Evolutionary conservation across 1,139 yeast species (phyloP), one percentile per base, ranked within the genome.

Genomic region (Sugiyamaella neomexicana): DNA sequence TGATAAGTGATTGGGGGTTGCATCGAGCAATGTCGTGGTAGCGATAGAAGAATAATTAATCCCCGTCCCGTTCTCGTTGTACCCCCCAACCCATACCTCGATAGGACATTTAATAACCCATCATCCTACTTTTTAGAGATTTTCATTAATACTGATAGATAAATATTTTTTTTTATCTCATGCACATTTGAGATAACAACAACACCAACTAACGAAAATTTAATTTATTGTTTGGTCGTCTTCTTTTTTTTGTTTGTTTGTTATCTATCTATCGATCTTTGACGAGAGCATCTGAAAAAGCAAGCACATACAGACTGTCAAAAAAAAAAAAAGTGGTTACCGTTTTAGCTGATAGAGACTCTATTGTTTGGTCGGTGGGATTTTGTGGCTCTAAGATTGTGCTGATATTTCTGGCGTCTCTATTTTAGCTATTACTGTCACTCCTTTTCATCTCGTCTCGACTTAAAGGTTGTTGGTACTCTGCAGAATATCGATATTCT

Each of bases 151-250:
- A 17, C 37, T 1, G 37, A 42, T 42, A 42, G 10, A 29, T 29
- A 42, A 42, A 42, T 42, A 27, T 34, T 42, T 42, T 42, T n/a
- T 42, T 42, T 42, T 42, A 29, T 42, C 46, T 42, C 25, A 42
- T 42, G 46, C 46, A 29, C 46, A 27, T 27, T 29, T 29, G 13
- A 31, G 38, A 34, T 34, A 34, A 34, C 38, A 13, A 32, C 13
- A 34, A 34, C 38, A n/a, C 12, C 34, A 29, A 7, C 31, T n/a
- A 20, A 2, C 44, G 32, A 40, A 3, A 9, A 12, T 20, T 20
- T 20, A 20, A n/a, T n/a, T 20, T 20, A 5, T 20, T 5, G 25
- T 20, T 20, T 20, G 3, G 3, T 20, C 25, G 3, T 25, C 34
- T 23, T 23, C 13, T 25, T 41, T n/a, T n/a, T n/a, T n/a, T 8